Base-by-base conservation (phyloP, 2,329 filamentous ascomycete species). In the Epichloe bromicola region DNA sequence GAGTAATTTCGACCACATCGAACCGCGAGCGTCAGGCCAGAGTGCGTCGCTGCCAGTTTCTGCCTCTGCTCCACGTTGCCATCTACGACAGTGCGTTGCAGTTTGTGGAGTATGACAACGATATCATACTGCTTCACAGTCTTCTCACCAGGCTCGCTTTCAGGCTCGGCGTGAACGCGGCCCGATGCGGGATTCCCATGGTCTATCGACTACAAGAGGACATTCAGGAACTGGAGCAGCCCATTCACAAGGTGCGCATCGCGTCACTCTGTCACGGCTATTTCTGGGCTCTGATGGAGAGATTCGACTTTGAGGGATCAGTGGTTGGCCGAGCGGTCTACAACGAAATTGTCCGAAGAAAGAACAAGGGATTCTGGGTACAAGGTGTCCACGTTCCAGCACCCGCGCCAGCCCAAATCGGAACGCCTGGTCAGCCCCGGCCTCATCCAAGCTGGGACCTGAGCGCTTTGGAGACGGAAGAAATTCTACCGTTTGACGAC, bases 191-290 rank as follows among this genome's bases (percentile, higher is more conserved):
- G 0, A 67, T 96, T 38, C 88, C 90, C 2, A 95, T 96, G 89
- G 77, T 95, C 11, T 82, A 94, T 65, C 80, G 85, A 44, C 75
- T 97, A 1, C 90, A 96, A 64, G 88, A 95, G 60, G 88, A 93
- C 55, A 85, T 93, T 34, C 75, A 80, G 51, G 76, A 79, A 7
- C 73, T 82, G 3, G 80, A 83, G 45, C 76, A 77, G 23, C 80
- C 85, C 0, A 65, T 80, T 41, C 78, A 83, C 33, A 93, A 91
- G 62, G 79, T 95, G 39, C 84, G 87, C 42, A 73, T 94, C 42
- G 88, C 86, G 33, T 89, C 86, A 61, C 71, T 97, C 51, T 87
- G 91, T 48, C 87, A 95, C 61, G 90, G 88, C 8, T 96, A 96
- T 65, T 82, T 96, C 53, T 91, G 86, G 84, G 78, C 80, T 1